Evolutionary conservation across 352 stramenopile species (phyloP).

Genomic region (Globisporangium sylvaticum): DNA sequence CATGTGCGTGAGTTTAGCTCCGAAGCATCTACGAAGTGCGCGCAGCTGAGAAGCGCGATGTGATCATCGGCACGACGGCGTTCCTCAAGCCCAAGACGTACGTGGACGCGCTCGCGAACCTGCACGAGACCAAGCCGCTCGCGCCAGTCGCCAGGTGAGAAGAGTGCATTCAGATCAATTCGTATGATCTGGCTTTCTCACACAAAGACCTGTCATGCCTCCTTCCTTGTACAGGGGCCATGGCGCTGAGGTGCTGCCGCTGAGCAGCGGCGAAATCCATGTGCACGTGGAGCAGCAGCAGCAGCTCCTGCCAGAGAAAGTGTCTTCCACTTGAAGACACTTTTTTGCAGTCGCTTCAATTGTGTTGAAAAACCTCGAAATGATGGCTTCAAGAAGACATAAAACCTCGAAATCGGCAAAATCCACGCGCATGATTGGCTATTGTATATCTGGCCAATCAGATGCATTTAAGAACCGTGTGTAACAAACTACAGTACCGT

Average conservation of each 20-base stretch:
- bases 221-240: constrained; percentile 12
- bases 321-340: neutral
- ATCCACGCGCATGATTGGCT: neutral
- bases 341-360: neutral
- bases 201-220: no score
- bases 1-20: constrained; percentile 28
- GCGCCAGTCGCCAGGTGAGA: constrained; percentile 13
- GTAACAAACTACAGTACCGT: neutral
- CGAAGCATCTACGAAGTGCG: constrained; percentile 81
- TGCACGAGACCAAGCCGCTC: constrained; percentile 51
- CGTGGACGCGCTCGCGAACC: constrained; percentile 50
- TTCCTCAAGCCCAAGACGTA: constrained; percentile 60
- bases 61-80: constrained; percentile 67
- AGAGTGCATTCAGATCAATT: neutral
- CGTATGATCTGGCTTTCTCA: no score
- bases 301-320: constrained; percentile 21
- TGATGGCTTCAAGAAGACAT: neutral
- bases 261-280: constrained; percentile 66
- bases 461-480: neutral
- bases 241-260: constrained; percentile 46
- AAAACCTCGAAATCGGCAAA: neutral
- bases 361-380: neutral
- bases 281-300: constrained; percentile 56
- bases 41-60: constrained; percentile 57
- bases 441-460: neutral